These are phyloP conservation scores for Angomonas deanei DNA, from an alignment of 208 protist genomes.

Conservation along the genomic window DNA sequence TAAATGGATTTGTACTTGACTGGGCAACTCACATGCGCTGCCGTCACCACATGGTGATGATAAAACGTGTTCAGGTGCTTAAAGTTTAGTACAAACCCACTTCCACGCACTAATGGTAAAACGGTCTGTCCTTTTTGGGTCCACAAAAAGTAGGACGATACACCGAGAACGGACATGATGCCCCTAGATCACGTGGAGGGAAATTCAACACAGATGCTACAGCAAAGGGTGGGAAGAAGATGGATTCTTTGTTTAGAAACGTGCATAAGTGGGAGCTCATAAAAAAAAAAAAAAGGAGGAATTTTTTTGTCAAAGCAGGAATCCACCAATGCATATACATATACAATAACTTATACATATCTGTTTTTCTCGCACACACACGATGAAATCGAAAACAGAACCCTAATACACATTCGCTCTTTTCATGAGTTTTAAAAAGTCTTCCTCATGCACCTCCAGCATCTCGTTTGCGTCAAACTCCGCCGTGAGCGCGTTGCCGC, in stretches of 20 bases:
- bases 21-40: conserved; percentile 78
- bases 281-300: conserved; percentile 8
- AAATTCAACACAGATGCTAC: too few species aligned
- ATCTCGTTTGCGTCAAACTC: conserved; percentile 63
- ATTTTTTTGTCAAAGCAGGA: too few species aligned
- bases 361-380: not conserved
- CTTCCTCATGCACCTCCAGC: conserved; percentile 84
- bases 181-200: not conserved
- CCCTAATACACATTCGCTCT: conserved; percentile 82
- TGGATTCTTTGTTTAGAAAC: not conserved
- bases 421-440: conserved; percentile 96
- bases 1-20: conserved; percentile 58
- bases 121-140: conserved; percentile 82
- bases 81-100: conserved; percentile 75
- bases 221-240: not conserved
- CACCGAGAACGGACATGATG: conserved; percentile 58
- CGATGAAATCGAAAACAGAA: not conserved
- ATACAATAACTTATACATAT: not conserved
- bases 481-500: conserved; percentile 3
- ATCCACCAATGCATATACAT: too few species aligned
- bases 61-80: conserved; percentile 67
- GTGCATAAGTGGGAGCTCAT: not conserved
- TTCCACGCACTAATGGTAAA: conserved; percentile 77
- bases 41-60: conserved; percentile 75
- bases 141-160: conserved; percentile 88